Conservation (phyloP, 106 monocot species). For the Allium cepa region DNA sequence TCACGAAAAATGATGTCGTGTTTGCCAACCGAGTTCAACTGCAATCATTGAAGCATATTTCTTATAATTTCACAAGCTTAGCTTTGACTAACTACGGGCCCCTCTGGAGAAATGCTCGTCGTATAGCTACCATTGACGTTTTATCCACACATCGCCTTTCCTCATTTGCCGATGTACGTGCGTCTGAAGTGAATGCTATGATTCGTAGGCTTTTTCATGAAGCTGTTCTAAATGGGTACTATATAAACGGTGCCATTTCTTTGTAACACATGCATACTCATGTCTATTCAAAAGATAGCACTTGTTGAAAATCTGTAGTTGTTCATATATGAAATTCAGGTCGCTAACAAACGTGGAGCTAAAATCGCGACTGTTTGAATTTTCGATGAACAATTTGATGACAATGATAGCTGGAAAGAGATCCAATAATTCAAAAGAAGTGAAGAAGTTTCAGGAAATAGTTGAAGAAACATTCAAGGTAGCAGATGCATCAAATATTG, state of each 20-base stretch:
- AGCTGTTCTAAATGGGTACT: no score
- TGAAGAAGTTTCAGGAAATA: constrained; percentile 8
- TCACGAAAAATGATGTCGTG: constrained; percentile 31
- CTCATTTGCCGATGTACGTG: constrained; percentile 1
- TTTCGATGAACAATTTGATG: neutral
- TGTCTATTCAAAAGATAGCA: no score
- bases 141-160: constrained; percentile 9
- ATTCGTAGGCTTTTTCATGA: neutral
- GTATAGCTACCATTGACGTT: constrained; percentile 16
- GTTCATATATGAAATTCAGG: no score
- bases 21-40: constrained; percentile 49
- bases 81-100: constrained; percentile 22
- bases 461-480: constrained; percentile 13
- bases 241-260: no score
- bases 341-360: neutral
- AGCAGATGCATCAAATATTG: constrained; percentile 5
- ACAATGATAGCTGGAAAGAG: constrained; percentile 21
- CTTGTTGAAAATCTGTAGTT: no score
- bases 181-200: constrained; percentile 3
- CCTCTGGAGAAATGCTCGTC: constrained; percentile 37
- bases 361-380: neutral
- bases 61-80: constrained; percentile 30
- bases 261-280: no score
- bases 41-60: constrained; percentile 11
- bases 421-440: constrained; percentile 5